These are phyloP conservation scores for Singerocomus rubriflavus DNA, from an alignment of 1,284 basidiomycete genomes.

Conservation along the genomic window DNA sequence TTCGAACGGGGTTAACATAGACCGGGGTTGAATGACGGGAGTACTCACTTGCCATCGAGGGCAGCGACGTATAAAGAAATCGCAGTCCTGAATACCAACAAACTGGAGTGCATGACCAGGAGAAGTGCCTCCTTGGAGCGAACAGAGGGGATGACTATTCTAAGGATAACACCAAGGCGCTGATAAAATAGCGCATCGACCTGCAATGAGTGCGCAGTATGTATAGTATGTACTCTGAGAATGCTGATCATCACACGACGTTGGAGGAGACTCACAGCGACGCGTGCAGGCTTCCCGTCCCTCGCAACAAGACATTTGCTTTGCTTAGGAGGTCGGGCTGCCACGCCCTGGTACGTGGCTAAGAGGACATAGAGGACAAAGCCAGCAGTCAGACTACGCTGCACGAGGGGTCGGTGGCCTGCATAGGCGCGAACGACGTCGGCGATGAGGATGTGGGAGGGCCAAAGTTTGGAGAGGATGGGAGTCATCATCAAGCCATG, in stretches of 20 bases:
- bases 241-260: background rate
- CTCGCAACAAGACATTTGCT: conserved; percentile 32
- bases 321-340: conserved; percentile 38
- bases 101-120: conserved; percentile 82
- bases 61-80: conserved; percentile 95
- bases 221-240: background rate
- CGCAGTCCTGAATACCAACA: conserved; percentile 86
- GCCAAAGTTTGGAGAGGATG: conserved; percentile 17
- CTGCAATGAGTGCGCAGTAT: conserved; percentile 34
- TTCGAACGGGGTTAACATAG: conserved; percentile 2
- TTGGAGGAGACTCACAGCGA: conserved; percentile 53
- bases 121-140: conserved; percentile 86
- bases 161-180: conserved; percentile 73
- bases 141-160: conserved; percentile 87
- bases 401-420: conserved; percentile 63
- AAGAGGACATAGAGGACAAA: conserved; percentile 65
- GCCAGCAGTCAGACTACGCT: conserved; percentile 60
- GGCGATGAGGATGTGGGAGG: conserved; percentile 30
- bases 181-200: conserved; percentile 90
- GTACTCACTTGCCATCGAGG: conserved; percentile 83
- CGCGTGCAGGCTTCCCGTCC: conserved; percentile 48
- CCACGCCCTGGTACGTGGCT: conserved; percentile 54
- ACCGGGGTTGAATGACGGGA: background rate
- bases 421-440: conserved; percentile 53
- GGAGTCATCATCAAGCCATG: background rate